Conservation (phyloP, 2,329 filamentous ascomycete species). For the Botrytis deweyae region DNA sequence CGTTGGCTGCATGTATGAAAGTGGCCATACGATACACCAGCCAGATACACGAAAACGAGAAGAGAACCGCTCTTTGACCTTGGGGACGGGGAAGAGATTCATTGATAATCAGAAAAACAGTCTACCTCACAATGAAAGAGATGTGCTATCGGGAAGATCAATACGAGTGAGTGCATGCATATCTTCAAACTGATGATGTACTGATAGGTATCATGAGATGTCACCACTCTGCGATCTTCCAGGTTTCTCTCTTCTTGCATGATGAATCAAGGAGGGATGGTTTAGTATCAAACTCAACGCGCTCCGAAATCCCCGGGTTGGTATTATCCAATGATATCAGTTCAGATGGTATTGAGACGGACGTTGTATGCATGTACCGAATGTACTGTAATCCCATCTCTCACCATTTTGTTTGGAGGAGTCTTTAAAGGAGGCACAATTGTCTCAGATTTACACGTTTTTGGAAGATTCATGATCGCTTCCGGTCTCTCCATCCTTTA, state of each 20-base stretch:
- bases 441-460: conserved; percentile 3
- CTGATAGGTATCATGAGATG: neutral
- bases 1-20: neutral
- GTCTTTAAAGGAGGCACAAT: neutral
- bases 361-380: neutral
- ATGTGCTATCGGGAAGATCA: neutral
- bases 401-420: neutral
- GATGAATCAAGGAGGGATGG: neutral
- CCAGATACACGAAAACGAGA: neutral
- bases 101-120: neutral
- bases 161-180: neutral
- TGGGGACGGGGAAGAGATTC: neutral
- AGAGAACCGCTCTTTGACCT: neutral
- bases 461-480: neutral
- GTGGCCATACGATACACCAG: neutral
- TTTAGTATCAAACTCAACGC: neutral
- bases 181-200: neutral
- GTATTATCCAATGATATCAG: neutral
- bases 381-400: neutral
- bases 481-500: neutral
- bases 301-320: neutral
- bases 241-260: neutral
- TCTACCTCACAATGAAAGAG: neutral
- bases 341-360: neutral
- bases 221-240: neutral